Evolutionary conservation across 495 filamentous ascomycete genomes (phyloP).

Genomic region (Achaetomiella virescens): DNA sequence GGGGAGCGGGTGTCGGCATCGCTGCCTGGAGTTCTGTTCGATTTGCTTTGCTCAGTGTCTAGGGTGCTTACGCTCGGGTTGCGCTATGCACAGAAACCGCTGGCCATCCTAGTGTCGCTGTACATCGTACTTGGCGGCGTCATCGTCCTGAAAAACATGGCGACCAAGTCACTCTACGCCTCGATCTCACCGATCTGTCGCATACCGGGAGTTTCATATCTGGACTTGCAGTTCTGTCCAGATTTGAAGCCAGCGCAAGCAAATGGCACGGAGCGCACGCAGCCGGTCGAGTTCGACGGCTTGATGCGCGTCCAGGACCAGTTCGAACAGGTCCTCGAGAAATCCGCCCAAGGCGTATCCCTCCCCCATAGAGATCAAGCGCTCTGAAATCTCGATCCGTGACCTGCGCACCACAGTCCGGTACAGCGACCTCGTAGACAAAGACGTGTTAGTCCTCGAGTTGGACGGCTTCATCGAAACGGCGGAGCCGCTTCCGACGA

Average conservation of each 20-base stretch:
- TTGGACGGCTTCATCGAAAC: constrained; percentile 61
- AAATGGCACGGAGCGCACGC: constrained; percentile 7
- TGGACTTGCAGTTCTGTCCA: constrained; percentile 57
- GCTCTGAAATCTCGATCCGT: constrained; percentile 63
- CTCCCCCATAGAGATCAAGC: constrained; percentile 65
- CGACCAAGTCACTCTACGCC: constrained; percentile 42
- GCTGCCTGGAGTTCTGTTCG: constrained; percentile 24
- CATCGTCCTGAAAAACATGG: constrained; percentile 45
- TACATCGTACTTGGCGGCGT: constrained; percentile 46
- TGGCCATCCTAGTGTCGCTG: constrained; percentile 49
- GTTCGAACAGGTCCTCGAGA: constrained; percentile 61
- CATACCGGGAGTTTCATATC: constrained; percentile 52
- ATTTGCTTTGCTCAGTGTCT: constrained; percentile 38
- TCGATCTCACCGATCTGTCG: constrained; percentile 59
- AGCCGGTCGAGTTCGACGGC: constrained; percentile 54
- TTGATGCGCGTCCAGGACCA: constrained; percentile 59
- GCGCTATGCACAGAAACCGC: constrained; percentile 45
- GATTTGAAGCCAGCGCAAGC: constrained; percentile 14
- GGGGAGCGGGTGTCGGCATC: constrained; percentile 18
- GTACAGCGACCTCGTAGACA: constrained; percentile 36
- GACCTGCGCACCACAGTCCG: constrained; percentile 62
- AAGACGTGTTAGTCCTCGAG: constrained; percentile 59
- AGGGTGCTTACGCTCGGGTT: constrained; percentile 47
- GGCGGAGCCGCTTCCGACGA: constrained; percentile 50
- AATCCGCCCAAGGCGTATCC: constrained; percentile 49